A percentile compares a stretch with the other conserved stretches of the same genome.
Evolutionary conservation across 1,139 yeast species (phyloP).

Genomic region (Yamadazyma triangularis): DNA sequence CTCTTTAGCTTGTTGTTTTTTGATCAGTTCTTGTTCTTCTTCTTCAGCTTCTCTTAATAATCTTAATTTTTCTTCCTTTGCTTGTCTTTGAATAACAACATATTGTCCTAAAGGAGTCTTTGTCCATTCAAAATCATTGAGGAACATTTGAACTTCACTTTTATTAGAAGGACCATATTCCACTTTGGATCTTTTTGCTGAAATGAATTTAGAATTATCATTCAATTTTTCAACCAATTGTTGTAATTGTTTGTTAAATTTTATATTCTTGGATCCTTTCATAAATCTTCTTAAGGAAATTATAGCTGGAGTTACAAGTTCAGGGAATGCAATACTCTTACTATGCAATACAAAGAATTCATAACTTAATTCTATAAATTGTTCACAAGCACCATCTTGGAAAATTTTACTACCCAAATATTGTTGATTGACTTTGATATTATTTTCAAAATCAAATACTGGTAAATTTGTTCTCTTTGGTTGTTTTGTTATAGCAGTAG

Average conservation of each 20-base stretch:
- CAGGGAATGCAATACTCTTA: conserved; percentile 93
- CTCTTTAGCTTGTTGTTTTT: conserved; percentile 13
- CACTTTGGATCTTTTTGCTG: conserved; percentile 63
- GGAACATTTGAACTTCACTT: conserved; percentile 67
- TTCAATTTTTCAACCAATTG: conserved; percentile 78
- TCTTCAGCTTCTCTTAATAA: conserved; percentile 66
- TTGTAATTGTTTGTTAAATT: conserved; percentile 72
- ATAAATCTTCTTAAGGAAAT: conserved; percentile 77
- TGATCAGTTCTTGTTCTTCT: conserved; percentile 54
- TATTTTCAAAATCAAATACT: conserved; percentile 83
- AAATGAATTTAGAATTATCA: conserved; percentile 66
- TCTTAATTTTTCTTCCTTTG: conserved; percentile 69
- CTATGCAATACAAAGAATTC: conserved; percentile 82
- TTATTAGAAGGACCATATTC: conserved; percentile 83
- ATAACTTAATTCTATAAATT: conserved; percentile 71
- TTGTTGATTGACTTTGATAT: conserved; percentile 77
- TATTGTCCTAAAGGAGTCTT: conserved; percentile 89
- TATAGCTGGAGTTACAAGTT: conserved; percentile 80
- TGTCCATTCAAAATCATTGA: conserved; percentile 71
- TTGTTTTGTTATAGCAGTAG: conserved; percentile 70
- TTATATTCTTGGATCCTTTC: conserved; percentile 63
- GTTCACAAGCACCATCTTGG: conserved; percentile 88
- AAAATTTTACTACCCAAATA: conserved; percentile 79
- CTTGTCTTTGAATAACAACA: conserved; percentile 76
- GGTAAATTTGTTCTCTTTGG: conserved; percentile 61